Evolutionary conservation across 768 basidiomycete genomes (phyloP).

Genomic region (Boletus subcaerulescens): DNA sequence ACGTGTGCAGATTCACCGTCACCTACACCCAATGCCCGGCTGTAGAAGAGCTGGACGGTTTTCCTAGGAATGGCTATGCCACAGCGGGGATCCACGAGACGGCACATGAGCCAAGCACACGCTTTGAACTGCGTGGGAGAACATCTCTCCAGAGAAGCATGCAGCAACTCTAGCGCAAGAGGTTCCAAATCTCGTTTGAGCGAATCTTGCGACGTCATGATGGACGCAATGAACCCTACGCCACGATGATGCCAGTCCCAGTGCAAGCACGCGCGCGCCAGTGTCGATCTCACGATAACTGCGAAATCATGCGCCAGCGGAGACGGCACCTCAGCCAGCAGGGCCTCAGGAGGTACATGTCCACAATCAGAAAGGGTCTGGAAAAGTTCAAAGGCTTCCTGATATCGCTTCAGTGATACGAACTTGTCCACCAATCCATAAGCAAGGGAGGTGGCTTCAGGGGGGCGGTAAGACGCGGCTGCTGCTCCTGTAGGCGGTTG

Average conservation of each 20-base stretch:
- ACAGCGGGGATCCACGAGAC: slow-evolving; percentile 30
- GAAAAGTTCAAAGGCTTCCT: slow-evolving; percentile 46
- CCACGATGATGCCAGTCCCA: slow-evolving; percentile 53
- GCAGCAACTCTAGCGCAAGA: slow-evolving; percentile 44
- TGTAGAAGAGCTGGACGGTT: slow-evolving; percentile 48
- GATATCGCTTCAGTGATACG: slow-evolving; percentile 32
- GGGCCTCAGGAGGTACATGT: slow-evolving; percentile 46
- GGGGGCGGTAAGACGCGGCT: slow-evolving; percentile 38
- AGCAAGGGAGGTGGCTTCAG: slow-evolving; percentile 36
- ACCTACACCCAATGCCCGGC: slow-evolving; percentile 30
- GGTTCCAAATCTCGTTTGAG: slow-evolving; percentile 26
- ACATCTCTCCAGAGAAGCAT: slow-evolving; percentile 39
- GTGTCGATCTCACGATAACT: slow-evolving; percentile 46
- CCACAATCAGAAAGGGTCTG: slow-evolving; percentile 43
- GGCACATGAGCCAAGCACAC: slow-evolving; percentile 42
- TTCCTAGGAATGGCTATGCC: slow-evolving; percentile 40
- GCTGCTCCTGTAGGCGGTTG: slow-evolving; percentile 26
- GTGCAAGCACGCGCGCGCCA: slow-evolving; percentile 51
- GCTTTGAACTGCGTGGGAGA: slow-evolving; percentile 35
- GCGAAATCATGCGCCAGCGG: slow-evolving; percentile 38
- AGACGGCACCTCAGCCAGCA: slow-evolving; percentile 36
- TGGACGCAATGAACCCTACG: slow-evolving; percentile 35
- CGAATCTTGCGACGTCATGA: slow-evolving; percentile 24
- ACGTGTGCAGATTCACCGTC: slow-evolving; percentile 36
- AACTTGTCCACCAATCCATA: slow-evolving; percentile 46